Base-by-base conservation (phyloP, 805 yeast genomes). In the Starmerella tilneyi region DNA sequence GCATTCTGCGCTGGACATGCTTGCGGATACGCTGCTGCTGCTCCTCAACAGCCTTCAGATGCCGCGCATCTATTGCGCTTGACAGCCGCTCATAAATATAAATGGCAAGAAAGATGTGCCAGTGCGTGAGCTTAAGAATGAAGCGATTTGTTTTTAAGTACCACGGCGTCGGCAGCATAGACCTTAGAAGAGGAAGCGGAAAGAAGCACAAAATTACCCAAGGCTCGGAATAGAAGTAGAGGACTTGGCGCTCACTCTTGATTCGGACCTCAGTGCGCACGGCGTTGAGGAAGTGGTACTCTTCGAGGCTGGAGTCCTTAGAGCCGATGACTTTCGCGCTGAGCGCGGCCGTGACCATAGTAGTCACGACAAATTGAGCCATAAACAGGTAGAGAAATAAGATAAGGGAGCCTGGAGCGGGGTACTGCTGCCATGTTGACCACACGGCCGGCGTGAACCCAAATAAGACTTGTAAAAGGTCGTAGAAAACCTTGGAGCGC, bases 381-480 rank as follows among this genome's bases (percentile, higher is more conserved):
- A 74, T 63, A 49, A 74, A 74, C 22, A 75, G 63, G 54, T 71
- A 75, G n/a, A 71, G 64, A 55, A 75, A 63, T 46, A 72, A 69
- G 19, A 73, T 63, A n/a, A 60, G 50, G 29, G 71, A 63, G 0
- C 79, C 79, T 32, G 73, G 56, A 1, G 60, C 50, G 32, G 73
- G 68, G 52, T 71, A 75, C 43, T 64, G 61, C 29, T 63, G 59
- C 79, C 79, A 74, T 44, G 69, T 71, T 37, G 66, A 65, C 79
- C 79, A 75, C 3, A 75, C 78, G 0, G 78, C 73, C 0, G 79
- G 79, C 1, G 79, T 75, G 56, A 71, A 75, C 0, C 79, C 79
- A 55, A 74, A 74, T 49, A 75, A 66, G 3, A 75, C 63, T 56
- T 73, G 72, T 36, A 74, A 57, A 65, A 74, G 64, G 47, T 71